These are phyloP conservation scores for Melampsora occidentalis DNA, from an alignment of 1,284 basidiomycete genomes.

Conservation along the genomic window DNA sequence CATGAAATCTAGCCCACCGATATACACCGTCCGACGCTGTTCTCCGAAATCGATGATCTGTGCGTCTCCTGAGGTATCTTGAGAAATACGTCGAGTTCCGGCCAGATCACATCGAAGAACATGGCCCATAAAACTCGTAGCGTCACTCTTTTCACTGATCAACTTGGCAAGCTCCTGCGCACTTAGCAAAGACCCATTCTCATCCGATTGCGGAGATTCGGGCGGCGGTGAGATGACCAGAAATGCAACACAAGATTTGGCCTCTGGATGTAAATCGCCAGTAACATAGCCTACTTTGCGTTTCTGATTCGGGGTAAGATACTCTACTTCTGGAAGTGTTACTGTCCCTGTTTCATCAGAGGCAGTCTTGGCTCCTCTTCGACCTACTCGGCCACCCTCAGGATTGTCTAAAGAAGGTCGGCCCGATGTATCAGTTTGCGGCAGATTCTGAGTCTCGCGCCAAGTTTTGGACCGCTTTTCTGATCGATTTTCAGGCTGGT, in stretches of 20 bases:
- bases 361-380: constrained; percentile 24
- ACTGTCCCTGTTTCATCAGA: not conserved
- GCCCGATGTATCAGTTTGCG: not conserved
- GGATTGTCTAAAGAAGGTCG: constrained; percentile 16
- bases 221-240: constrained; percentile 14
- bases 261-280: constrained; percentile 33
- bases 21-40: constrained; percentile 29
- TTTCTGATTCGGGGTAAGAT: constrained; percentile 30
- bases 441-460: constrained; percentile 12
- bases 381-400: constrained; percentile 25
- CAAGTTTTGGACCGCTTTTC: constrained; percentile 30
- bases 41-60: constrained; percentile 14
- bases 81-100: not conserved
- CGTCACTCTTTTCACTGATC: constrained; percentile 26
- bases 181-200: not conserved
- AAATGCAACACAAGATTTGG: constrained; percentile 33
- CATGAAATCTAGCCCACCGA: constrained; percentile 36
- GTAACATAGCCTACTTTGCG: constrained; percentile 37
- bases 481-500: not conserved
- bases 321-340: constrained; percentile 2
- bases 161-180: constrained; percentile 23
- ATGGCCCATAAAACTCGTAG: constrained; percentile 33
- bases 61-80: not conserved
- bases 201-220: not conserved
- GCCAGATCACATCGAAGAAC: constrained; percentile 40